Evolutionary conservation across 208 protist genomes (phyloP), one percentile per base, ranked within the genome.

Genomic region (Acanthamoeba healyi): DNA sequence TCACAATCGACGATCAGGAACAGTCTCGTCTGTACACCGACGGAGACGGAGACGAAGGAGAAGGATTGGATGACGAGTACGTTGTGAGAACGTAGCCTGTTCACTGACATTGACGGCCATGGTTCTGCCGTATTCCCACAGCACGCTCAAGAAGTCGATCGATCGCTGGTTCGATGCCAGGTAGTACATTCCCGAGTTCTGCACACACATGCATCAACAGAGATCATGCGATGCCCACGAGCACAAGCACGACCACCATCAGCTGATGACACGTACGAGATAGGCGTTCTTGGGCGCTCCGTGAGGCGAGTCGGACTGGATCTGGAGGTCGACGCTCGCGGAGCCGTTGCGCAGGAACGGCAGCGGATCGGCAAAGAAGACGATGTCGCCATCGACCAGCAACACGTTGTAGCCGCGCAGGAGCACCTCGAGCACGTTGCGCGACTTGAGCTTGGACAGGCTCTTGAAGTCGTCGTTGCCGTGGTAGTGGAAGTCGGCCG

Each of bases 401-500:
- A 86, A 26, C 15, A 58, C 46, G 46, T 86, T 86, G 77, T 86
- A 86, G 15, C 77, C 77, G 1, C 77, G 40, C 44, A 86, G 77
- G n/a, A 86, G 32, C 14, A 86, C 77, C 22, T 86, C 77, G 26
- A 86, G 77, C 44, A 86, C 77, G 46, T 86, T 86, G n/a, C 77
- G 77, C 14, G 77, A 86, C 44, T 86, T 86, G 77, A 86, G 77
- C 77, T 86, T 86, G 5, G 77, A 86, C 14, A 86, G 14, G 32
- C 46, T 86, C 44, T 86, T 86, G 77, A 86, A 86, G 46, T 86
- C 77, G 46, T 1, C 12, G 46, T 86, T 86, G n/a, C 77, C 77
- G 77, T 86, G 77, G 44, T 86, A 86, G 77, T 61, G 44, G 44
- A 86, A 86, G 40, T 58, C 15, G n/a, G n/a, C 29, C 19, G 77